Base-by-base conservation (phyloP, 2,329 filamentous ascomycete genomes). In the Exophiala phaeomuriformis region DNA sequence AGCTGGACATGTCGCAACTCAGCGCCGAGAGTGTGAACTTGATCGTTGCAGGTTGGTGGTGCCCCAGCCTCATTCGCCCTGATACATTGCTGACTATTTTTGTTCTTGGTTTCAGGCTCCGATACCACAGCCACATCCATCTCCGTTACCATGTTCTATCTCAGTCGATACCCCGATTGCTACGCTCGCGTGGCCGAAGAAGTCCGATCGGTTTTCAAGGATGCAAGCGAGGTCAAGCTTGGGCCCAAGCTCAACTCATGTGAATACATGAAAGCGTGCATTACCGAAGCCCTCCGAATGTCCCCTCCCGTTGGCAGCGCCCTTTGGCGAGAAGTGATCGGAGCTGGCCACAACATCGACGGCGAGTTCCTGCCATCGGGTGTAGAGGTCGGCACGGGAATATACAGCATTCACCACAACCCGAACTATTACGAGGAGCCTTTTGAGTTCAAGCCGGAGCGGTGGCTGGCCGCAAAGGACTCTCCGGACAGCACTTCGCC, bases 401-500 rank as follows among this genome's bases (percentile, higher is more conserved):
- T 61, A 28, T 72, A 68, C 39, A 57, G 63, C 29, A 57, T 71
- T 27, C 66, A 71, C 49, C 67, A 68, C 49, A 65, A 67, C 40
- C 50, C 56, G 27, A 58, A 60, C 2, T 65, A 67, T 51, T 71
- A 64, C 51, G 64, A 64, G 1, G 60, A 68, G 2, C 51, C 57
- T 8, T 60, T 47, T 41, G 47, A 12, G 10, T 60, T 56, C 35
- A 36, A 46, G 27, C 59, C 59, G 19, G 59, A 60, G 36, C 36
- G 59, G 10, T 61, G 59, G 59, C 29, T 57, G 7, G 33, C 7
- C 7, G 10, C 68, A 69, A 1, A 78, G 77, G 3, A 39, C 35
- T 10, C 32, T 4, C 75, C 77, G 53, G 73, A 75, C 1, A 77
- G 80, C 1, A 71, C 80, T 1, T 71, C 74, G 2, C 64, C 72